Conservation (phyloP, 352 stramenopile species). For the Pythium coloratum region DNA sequence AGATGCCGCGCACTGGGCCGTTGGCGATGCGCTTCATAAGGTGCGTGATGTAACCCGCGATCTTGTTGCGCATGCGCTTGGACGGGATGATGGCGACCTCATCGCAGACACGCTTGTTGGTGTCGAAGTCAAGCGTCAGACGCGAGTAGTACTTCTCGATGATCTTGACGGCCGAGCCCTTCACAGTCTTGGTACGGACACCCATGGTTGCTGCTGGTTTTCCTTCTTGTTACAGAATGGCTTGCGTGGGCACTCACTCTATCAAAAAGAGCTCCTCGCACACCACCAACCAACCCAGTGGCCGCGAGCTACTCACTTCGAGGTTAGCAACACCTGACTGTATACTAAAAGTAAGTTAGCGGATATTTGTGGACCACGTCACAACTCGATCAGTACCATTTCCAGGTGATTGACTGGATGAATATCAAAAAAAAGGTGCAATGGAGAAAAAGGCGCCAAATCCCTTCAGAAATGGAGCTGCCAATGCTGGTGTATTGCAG, state of each 20-base stretch:
- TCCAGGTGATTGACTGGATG: neutral
- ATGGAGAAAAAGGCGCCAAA: neutral
- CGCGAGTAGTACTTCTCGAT: constrained; percentile 99
- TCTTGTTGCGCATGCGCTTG: constrained; percentile 99
- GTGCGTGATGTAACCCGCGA: constrained; percentile 99
- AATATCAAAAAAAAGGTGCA: constrained; percentile 17
- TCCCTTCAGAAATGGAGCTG: too few relatives aligned
- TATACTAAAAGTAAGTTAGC: neutral
- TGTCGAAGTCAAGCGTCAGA: constrained; percentile 99
- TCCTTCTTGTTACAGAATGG: constrained; percentile 31
- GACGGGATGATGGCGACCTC: constrained; percentile 99
- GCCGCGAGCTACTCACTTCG: neutral
- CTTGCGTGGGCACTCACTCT: neutral
- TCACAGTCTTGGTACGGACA: constrained; percentile 99
- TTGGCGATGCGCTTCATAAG: constrained; percentile 99
- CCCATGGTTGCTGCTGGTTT: constrained; percentile 85
- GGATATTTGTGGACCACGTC: constrained; percentile 10
- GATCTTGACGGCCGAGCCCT: constrained; percentile 99
- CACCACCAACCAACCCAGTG: constrained; percentile 19
- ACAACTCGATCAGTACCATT: neutral
- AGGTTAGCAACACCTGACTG: constrained; percentile 4
- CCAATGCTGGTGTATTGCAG: too few relatives aligned
- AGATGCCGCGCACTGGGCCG: constrained; percentile 99
- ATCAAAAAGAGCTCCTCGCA: neutral
- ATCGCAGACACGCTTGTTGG: constrained; percentile 98